A percentile compares a stretch with the other conserved stretches of the same genome.
Evolutionary conservation across 352 stramenopile species (phyloP).

Genomic region (Phytopythium aichiense): DNA sequence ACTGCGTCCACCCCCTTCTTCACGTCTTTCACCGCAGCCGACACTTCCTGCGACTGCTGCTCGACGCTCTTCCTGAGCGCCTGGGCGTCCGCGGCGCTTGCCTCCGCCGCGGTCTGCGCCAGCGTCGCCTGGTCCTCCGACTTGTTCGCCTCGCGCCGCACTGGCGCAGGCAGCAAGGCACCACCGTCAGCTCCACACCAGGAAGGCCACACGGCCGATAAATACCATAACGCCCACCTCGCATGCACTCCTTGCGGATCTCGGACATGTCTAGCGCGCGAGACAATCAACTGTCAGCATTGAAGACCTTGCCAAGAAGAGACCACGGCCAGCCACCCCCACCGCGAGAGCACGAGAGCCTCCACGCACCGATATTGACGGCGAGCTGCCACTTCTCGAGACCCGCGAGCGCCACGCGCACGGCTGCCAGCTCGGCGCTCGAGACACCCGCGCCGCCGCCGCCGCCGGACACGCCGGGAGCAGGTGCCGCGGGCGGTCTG

Average conservation of each 20-base stretch:
- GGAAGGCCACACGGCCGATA: not conserved
- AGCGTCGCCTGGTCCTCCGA: conserved; percentile 30
- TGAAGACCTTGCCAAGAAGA: not conserved
- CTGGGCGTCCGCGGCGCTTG: conserved; percentile 13
- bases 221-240: not conserved
- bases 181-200: not conserved
- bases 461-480: not conserved
- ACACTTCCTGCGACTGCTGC: conserved; percentile 5
- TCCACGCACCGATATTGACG: conserved; percentile 12
- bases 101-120: conserved; percentile 29
- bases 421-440: not conserved
- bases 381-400: conserved; percentile 33
- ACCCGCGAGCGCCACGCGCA: conserved; percentile 17
- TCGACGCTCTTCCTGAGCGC: conserved; percentile 9
- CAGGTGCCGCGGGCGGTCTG: not conserved
- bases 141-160: conserved; percentile 41
- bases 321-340: too few species aligned
- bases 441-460: not conserved
- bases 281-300: not conserved
- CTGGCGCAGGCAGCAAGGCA: conserved; percentile 5
- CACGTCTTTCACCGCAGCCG: conserved; percentile 14
- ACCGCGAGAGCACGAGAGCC: not conserved
- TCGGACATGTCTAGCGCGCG: conserved; percentile 19
- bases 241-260: conserved; percentile 23
- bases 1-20: conserved; percentile 19